Base-by-base conservation (phyloP, 2,329 filamentous ascomycete genomes). In the Colletotrichum ledebouriae region DNA sequence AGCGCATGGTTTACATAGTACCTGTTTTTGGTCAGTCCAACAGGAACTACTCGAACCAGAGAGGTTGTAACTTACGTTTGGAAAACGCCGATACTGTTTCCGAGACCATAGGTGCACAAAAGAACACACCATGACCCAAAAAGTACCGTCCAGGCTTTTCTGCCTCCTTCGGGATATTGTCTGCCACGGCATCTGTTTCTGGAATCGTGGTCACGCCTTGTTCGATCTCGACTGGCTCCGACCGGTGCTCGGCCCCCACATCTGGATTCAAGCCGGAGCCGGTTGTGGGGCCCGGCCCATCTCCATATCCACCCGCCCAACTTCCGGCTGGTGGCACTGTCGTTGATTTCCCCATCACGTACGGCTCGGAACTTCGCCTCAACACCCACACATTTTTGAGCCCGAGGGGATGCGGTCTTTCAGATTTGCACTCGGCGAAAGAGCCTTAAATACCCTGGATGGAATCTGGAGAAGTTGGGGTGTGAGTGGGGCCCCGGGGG, bases 61-160 rank as follows among this genome's bases (percentile, higher is more conserved):
- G 37, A 39, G 12, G 37, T 4, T 11, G 12, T 39, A 13, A 29
- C 37, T 11, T 39, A 13, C 37, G 83, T 80, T 75, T 89, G 85
- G 72, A 90, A 90, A 15, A 88, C 81, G 5, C 87, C 87, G 7
- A 83, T 76, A 65, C 71, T 82, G 72, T 83, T 83, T 56, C 83
- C 69, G 15, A 83, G 71, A 0, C 82, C 82, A 72, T 82, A 83
- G 1, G 80, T 83, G 71, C 80, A 83, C 60, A 83, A 82, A 22
- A 82, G 71, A 4, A 77, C 77, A 68, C 79, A 81, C 76, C 79
- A 84, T 4, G 80, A 80, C 44, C 82, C 82, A 41, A 81, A 75
- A 4, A 90, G 86, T 2, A 85, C 84, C 11, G 86, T 78, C 85
- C 87, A 89, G 10, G 88, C 88, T 69, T 85, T 77, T 4, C 73